Percentiles rank a stretch among this genome's conserved stretches.
Evolutionary conservation across 352 stramenopile genomes (phyloP).

Genomic region (Globisporangium parvum): DNA sequence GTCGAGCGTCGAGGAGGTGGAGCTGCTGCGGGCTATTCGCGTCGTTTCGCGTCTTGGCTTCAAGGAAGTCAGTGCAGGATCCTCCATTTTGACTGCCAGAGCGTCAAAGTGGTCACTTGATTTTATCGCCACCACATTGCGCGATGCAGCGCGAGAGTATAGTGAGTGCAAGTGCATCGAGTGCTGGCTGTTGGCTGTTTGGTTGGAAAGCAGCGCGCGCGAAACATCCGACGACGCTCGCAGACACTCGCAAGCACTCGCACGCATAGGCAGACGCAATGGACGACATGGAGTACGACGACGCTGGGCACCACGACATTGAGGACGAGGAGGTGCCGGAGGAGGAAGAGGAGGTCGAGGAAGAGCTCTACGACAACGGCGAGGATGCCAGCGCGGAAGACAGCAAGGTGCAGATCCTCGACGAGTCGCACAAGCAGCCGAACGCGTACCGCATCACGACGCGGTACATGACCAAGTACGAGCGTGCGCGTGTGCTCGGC

Average conservation of each 20-base stretch:
- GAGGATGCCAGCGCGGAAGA: slow-evolving; percentile 51
- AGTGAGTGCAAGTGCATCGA: slow-evolving; percentile 1
- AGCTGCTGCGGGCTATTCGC: too few relatives aligned
- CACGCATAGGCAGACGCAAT: slow-evolving; percentile 21
- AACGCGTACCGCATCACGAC: slow-evolving; percentile 94
- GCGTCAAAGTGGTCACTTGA: too few relatives aligned
- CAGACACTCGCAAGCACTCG: neutral
- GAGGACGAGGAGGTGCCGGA: slow-evolving; percentile 81
- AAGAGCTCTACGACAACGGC: slow-evolving; percentile 63
- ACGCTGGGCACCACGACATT: slow-evolving; percentile 66
- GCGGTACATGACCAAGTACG: slow-evolving; percentile 99
- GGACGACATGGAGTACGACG: slow-evolving; percentile 86
- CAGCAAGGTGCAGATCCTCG: slow-evolving; percentile 65
- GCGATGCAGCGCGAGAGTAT: neutral
- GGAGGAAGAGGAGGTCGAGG: slow-evolving; percentile 72
- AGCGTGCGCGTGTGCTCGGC: slow-evolving; percentile 96
- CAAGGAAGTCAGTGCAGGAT: too few relatives aligned
- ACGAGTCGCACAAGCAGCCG: slow-evolving; percentile 83
- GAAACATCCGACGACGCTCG: neutral
- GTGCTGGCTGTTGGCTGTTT: slow-evolving; percentile 1
- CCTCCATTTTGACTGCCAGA: too few relatives aligned
- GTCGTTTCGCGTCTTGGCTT: neutral
- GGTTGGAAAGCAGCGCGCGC: slow-evolving; percentile 11
- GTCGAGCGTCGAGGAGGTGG: too few relatives aligned
- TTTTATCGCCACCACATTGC: neutral